Base-by-base conservation (phyloP, 2,329 filamentous ascomycete species). In the Diaporthe citriasiana region DNA sequence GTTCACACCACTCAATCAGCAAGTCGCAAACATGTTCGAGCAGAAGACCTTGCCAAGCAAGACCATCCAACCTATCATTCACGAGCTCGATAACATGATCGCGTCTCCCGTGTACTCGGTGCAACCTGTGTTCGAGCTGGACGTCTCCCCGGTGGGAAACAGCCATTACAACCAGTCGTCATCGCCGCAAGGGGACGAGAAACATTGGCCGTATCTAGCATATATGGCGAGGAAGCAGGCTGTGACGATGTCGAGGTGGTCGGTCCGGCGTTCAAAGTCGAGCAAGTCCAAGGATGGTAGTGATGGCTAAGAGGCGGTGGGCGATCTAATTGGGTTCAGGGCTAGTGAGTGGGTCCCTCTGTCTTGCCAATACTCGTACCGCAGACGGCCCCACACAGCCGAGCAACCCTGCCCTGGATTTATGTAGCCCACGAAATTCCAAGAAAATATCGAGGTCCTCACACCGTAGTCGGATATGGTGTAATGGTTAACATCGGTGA, bases 401-500 rank as follows among this genome's bases (percentile, higher is more conserved):
- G 30, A 40, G 40, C 30, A 7, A 8, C 45, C 40, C 38, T 25
- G 51, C 38, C 25, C 56, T 56, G 63, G 55, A 63, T 30, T 72
- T 42, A 74, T 73, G 60, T 47, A 33, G 15, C 10, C 45, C 55
- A 56, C 13, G 7, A 38, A 60, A 60, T 33, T 27, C 22, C 6
- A 19, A 25, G 45, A 53, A 55, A 63, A 60, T 17, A 60, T 55
- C 45, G 68, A 59, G 33, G 35, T 50, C 47, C 42, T 57, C 33
- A 56, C 57, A 72, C 59, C 25, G 53, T 60, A 66, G 63, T 74
- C 73, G 73, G 73, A 68, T 74, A 74, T 73, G 73, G 73, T 74
- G 73, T 74, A 74, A 59, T 66, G 73, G 73, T 71, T 74, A 74
- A 74, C 73, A 74, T 74, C 60, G 57, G 65, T 72, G 70, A 74